Evolutionary conservation across 805 yeast species (phyloP), one percentile per base, ranked within the genome.

Genomic region (Wickerhamiella cacticola): DNA sequence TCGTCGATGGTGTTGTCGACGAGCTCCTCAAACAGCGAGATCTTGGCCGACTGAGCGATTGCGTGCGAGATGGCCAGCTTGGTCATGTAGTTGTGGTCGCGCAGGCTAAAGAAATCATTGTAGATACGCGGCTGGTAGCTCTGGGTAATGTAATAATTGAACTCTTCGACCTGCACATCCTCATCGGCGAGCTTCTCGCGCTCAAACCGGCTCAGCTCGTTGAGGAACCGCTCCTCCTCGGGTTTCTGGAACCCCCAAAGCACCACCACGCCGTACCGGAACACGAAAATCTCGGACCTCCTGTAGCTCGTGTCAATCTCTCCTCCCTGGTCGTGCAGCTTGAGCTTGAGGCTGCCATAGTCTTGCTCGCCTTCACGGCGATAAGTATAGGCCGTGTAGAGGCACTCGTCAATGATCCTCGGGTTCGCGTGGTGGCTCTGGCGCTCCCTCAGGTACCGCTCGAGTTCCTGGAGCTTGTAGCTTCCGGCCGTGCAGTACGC

Each of bases 1-100:
- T 87, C 96, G 62, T 87, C 95, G 59, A 92, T 92, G 2, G 98
- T 92, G 62, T 88, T 88, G 65, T 89, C 96, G 10, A 92, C 95
- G 56, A 92, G 72, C 63, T 89, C 97, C 64, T 92, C 98, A 65
- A 92, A 92, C 25, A 92, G 68, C 4, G 97, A 88, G 22, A 92
- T 89, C 65, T 92, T 92, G 31, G 86, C 97, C 25, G 94, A 81
- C 64, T 92, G 98, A 1, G 97, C 88, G 28, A 92, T 76, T 0
- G 97, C 97, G 66, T 89, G 96, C 1, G 96, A 86, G 9, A 92
- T 85, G 7, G 95, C 83, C 42, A 92, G 71, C 63, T 92, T 92
- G 48, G 86, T 69, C 95, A 89, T 84, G 62, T 88, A 88, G 61
- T 88, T 89, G 19, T 76, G 68, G 59, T 89, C 97, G 55, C 95